Evolutionary conservation across 2,329 filamentous ascomycete genomes (phyloP), one percentile per base, ranked within the genome.

Genomic region (Tolypocladium cylindrosporum): DNA sequence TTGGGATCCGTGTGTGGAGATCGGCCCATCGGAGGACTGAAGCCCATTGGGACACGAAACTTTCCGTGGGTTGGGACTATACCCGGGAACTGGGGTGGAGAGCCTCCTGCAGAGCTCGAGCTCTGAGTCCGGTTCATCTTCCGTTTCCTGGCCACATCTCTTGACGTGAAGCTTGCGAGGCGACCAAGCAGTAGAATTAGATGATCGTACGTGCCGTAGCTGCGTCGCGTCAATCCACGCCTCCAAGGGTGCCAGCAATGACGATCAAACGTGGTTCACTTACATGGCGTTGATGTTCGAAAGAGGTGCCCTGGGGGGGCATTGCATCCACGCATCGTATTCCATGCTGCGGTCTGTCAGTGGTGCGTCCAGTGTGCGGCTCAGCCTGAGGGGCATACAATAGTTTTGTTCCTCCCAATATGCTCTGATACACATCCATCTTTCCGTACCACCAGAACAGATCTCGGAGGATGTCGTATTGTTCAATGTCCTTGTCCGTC

Each of bases 361-460:
- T 37, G 21, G 40, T 60, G 41, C 19, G 16, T 19, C 40, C 24
- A 31, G 16, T 16, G 13, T 24, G 19, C n/a, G 37, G 5, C 34
- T 11, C 4, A 9, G 16, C 37, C 27, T 36, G 55, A 54, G 16
- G 45, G 31, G 81, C 91, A 80, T 77, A 96, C 91, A 97, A 87
- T 53, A 95, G 77, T 61, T 82, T 82, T 48, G 93, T 92, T 10
- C 91, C 93, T 63, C 92, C 94, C 31, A 97, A 77, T 60, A 97
- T 84, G 68, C 90, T 91, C 70, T 97, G 93, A 65, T 93, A 95
- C 10, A 89, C 85, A 70, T 97, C 94, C 77, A 97, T 94, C 72
- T 96, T 96, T 65, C 84, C 87, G 69, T 92, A 97, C 89, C 91
- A 97, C 92, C 93, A 99, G 68, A 89, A 95, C 6, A 97, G 74